Base-by-base conservation (phyloP, 1,284 basidiomycete species). In the Agaricales sp. region DNA sequence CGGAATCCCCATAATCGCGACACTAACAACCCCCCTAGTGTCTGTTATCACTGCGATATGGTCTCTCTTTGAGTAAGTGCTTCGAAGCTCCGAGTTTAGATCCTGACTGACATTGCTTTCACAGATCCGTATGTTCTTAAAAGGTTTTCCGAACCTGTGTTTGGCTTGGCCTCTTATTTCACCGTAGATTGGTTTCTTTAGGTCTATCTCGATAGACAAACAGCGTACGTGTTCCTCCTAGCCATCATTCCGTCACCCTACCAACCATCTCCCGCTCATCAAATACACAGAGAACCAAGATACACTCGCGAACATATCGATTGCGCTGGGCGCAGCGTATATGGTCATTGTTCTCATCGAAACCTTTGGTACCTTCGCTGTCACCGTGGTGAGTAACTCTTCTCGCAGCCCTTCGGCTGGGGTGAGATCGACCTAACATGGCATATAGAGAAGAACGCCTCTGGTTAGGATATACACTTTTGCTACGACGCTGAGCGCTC, bases 321-420 rank as follows among this genome's bases (percentile, higher is more conserved):
- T 88, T 48, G 74, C 78, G 0, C 63, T 85, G 38, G 83, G 82
- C 0, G 63, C 67, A 3, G 49, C 85, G 47, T 82, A 77, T 59
- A 67, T 73, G 47, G 65, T 63, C 0, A 67, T 76, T 14, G 71
- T 73, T 18, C 67, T 57, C 1, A 76, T 88, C 38, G 78, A 87
- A 55, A 57, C 73, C 24, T 75, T 76, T 37, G 85, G 82, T 23
- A 50, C 85, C 1, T 53, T 70, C 19, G 76, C 78, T 3, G 77
- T 77, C 11, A 48, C 54, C 1, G 60, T 69, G 57, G 87, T 89
- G 54, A 23, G 84, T 69, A 26, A 30, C 19, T 6, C 24, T 25
- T 22, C 11, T 20, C 6, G 4, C 39, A 25, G n/a, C 45, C 8
- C 16, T 35, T 21, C n/a, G n/a, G n/a, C n/a, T n/a, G n/a, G n/a